A percentile compares a stretch with the other conserved stretches of the same genome.
phyloP scores from a whole-genome alignment of 2,329 filamentous ascomycete genomes.

The Claviceps lovelessii region DNA sequence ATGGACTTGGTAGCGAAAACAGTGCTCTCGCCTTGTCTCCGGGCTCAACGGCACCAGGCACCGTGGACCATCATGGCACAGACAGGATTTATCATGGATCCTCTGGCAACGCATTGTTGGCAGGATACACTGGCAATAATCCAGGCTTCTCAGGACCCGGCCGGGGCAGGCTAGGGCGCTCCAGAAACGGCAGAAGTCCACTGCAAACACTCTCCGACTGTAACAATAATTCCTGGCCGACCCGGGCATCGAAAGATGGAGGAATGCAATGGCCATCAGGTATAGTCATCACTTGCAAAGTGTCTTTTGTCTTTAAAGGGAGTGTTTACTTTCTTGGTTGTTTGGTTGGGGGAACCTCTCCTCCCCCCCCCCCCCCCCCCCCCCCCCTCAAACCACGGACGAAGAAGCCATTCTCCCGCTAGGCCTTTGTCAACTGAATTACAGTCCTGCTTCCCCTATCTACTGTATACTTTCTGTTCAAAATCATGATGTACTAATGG shows the following conservation, averaged over 20 bases:
- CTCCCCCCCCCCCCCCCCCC: not conserved
- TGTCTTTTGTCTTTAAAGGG: too few species aligned
- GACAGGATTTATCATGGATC: conserved; percentile 13
- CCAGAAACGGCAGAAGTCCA: conserved; percentile 45
- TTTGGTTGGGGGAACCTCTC: not conserved
- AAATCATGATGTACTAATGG: not conserved
- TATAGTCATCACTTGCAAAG: conserved; percentile 13
- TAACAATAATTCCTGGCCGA: conserved; percentile 40
- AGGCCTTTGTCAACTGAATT: not conserved
- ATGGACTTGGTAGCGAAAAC: conserved; percentile 26
- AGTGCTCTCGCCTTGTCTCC: conserved; percentile 19
- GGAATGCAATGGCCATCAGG: conserved; percentile 31
- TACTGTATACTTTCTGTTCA: not conserved
- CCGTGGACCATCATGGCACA: conserved; percentile 17
- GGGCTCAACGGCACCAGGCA: conserved; percentile 10
- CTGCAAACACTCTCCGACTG: conserved; percentile 46
- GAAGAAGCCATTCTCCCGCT: not conserved
- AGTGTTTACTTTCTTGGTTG: too few species aligned
- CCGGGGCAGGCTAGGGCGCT: conserved; percentile 66
- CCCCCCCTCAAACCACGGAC: too few species aligned
- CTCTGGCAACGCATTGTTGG: conserved; percentile 19
- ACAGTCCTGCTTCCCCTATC: not conserved
- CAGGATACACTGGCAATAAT: conserved; percentile 36
- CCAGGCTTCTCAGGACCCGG: conserved; percentile 69
- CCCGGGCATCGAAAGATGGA: conserved; percentile 31